Percentiles rank a stretch among this genome's conserved stretches.
These are phyloP conservation scores for Penicillium sclerotigenum DNA, from an alignment of 2,329 filamentous ascomycete genomes.

Conservation along the genomic window DNA sequence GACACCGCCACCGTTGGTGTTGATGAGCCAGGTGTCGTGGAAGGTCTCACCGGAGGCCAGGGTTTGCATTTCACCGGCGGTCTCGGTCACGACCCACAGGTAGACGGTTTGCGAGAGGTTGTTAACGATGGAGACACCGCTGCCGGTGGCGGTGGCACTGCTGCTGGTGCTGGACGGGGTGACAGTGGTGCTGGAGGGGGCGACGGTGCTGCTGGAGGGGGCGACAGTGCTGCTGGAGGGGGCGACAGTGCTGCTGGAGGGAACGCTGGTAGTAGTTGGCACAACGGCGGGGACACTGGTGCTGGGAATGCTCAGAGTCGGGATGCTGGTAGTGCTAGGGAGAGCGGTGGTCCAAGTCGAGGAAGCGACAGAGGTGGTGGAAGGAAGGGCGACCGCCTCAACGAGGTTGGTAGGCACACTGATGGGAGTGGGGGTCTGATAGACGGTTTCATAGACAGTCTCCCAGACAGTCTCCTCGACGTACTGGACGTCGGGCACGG, in stretches of 20 bases:
- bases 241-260: constrained; percentile 2
- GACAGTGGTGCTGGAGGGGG: neutral
- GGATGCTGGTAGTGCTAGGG: neutral
- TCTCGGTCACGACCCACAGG: constrained; percentile 28
- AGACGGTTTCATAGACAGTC: constrained; percentile 10
- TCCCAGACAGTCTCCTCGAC: constrained; percentile 4
- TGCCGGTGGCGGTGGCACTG: constrained; percentile 11
- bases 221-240: neutral
- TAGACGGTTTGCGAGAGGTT: constrained; percentile 26
- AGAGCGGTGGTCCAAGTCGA: neutral
- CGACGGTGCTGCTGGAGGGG: neutral
- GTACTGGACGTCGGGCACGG: neutral
- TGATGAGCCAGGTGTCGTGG: constrained; percentile 28
- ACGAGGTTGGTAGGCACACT: neutral
- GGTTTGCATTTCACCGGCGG: constrained; percentile 20
- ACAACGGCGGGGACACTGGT: neutral
- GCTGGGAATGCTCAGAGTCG: neutral
- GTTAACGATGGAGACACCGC: constrained; percentile 28
- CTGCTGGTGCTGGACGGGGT: neutral
- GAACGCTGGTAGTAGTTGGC: constrained; percentile 7
- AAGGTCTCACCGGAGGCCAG: constrained; percentile 19
- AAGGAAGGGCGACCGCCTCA: constrained; percentile 1
- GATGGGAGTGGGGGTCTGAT: neutral
- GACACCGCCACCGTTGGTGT: constrained; percentile 31
- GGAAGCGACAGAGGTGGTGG: neutral